These are phyloP conservation scores for Fusarium citri DNA, from an alignment of 2,329 filamentous ascomycete species.

Conservation along the genomic window DNA sequence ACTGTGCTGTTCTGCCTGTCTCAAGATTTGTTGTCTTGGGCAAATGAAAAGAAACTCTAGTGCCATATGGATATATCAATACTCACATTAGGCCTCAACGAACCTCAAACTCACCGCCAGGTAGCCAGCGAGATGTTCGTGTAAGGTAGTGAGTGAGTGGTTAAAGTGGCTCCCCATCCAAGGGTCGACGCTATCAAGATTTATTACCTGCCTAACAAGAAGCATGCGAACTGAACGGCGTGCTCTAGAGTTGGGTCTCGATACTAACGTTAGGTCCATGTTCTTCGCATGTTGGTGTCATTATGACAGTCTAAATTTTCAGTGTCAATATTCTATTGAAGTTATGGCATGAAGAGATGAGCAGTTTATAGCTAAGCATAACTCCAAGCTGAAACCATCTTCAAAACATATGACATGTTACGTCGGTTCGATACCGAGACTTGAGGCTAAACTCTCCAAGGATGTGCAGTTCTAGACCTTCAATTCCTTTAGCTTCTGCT, in stretches of 20 bases:
- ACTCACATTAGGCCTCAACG: constrained; percentile 29
- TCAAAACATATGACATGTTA: constrained; percentile 1
- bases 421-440: constrained; percentile 4
- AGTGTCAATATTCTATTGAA: background rate
- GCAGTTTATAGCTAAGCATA: background rate
- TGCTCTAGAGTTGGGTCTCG: constrained; percentile 22
- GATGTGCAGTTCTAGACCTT: constrained; percentile 39
- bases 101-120: constrained; percentile 40
- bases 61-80: background rate
- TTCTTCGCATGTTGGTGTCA: background rate
- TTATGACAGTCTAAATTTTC: background rate
- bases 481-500: constrained; percentile 24
- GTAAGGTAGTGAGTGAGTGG: background rate
- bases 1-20: constrained; percentile 4
- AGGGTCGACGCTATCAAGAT: constrained; percentile 26
- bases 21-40: background rate
- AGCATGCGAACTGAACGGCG: constrained; percentile 31
- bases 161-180: constrained; percentile 22
- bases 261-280: constrained; percentile 12
- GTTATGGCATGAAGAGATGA: background rate
- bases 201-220: constrained; percentile 28
- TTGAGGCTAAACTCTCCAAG: constrained; percentile 14
- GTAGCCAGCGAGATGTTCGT: constrained; percentile 13
- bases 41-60: background rate
- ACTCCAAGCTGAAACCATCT: background rate